Evolutionary conservation across 2,329 filamentous ascomycete genomes (phyloP).

Genomic region (Paecilomyces formosus): DNA sequence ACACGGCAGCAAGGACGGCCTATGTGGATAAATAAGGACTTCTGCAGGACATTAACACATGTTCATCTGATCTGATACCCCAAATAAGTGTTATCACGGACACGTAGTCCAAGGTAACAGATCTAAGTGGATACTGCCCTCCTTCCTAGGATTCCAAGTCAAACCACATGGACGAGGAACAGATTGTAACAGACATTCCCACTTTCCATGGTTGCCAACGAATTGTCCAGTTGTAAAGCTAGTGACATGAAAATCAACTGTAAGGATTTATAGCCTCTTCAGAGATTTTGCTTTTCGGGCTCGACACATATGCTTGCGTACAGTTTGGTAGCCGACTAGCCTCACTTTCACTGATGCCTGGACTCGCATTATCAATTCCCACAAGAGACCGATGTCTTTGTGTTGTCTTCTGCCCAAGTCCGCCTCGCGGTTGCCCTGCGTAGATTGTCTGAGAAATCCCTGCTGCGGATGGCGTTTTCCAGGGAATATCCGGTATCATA

Average conservation of each 20-base stretch:
- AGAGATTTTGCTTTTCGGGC: neutral
- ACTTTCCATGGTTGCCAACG: neutral
- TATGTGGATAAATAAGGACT: neutral
- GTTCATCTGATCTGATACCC: neutral
- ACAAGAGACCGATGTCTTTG: neutral
- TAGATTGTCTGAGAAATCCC: neutral
- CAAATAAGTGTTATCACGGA: neutral
- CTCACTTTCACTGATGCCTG: neutral
- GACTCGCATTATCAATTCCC: neutral
- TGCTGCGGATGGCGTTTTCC: neutral
- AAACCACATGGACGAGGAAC: neutral
- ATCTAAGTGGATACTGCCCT: neutral
- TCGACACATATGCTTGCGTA: neutral
- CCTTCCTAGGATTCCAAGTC: neutral
- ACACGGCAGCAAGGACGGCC: neutral
- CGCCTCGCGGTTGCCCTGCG: neutral
- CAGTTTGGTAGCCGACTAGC: neutral
- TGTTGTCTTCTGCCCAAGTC: neutral
- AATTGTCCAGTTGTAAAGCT: neutral
- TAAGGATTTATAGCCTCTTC: neutral
- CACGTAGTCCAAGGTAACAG: neutral
- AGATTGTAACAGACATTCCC: neutral
- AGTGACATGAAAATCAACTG: neutral
- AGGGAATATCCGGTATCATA: neutral
- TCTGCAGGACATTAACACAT: neutral